phyloP scores from a whole-genome alignment of 2,329 filamentous ascomycete genomes.

The Aspergillus melleus region DNA sequence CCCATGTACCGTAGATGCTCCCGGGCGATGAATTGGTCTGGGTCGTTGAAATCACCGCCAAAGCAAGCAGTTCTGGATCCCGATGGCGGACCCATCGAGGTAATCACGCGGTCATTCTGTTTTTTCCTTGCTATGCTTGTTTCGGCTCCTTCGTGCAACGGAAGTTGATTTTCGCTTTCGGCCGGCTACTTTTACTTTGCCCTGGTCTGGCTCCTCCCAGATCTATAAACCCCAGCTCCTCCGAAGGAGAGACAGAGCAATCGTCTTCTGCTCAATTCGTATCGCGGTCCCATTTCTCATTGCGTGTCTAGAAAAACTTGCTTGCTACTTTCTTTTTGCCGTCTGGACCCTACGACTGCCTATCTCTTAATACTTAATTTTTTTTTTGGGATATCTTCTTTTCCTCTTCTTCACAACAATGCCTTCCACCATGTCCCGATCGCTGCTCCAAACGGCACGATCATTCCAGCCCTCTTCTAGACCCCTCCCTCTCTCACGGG shows the following conservation, averaged over 20 bases:
- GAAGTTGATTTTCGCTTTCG: slow-evolving; percentile 15
- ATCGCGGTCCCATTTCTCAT: not conserved
- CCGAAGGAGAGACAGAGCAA: not conserved
- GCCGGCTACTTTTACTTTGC: slow-evolving; percentile 13
- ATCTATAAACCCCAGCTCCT: slow-evolving; percentile 24
- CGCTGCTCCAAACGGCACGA: slow-evolving; percentile 15
- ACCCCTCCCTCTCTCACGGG: slow-evolving; percentile 10
- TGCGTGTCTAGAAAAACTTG: not conserved
- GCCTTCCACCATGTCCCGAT: slow-evolving; percentile 18
- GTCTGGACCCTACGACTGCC: not conserved
- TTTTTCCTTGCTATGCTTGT: slow-evolving; percentile 17
- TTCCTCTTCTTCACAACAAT: slow-evolving; percentile 11
- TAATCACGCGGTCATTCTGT: slow-evolving; percentile 26
- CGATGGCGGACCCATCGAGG: slow-evolving; percentile 15
- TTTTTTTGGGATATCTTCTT: slow-evolving; percentile 1
- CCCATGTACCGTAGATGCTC: slow-evolving; percentile 26
- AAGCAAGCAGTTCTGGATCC: slow-evolving; percentile 23
- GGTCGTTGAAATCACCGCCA: slow-evolving; percentile 29
- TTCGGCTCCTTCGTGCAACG: slow-evolving; percentile 12
- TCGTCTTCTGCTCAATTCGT: not conserved
- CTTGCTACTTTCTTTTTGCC: not conserved
- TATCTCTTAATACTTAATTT: slow-evolving; percentile 4
- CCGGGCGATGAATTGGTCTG: slow-evolving; percentile 17
- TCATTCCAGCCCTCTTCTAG: slow-evolving; percentile 8
- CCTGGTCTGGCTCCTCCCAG: slow-evolving; percentile 1